These are phyloP conservation scores for Geum urbanum DNA, from an alignment of 306 rosid species.

Conservation along the genomic window DNA sequence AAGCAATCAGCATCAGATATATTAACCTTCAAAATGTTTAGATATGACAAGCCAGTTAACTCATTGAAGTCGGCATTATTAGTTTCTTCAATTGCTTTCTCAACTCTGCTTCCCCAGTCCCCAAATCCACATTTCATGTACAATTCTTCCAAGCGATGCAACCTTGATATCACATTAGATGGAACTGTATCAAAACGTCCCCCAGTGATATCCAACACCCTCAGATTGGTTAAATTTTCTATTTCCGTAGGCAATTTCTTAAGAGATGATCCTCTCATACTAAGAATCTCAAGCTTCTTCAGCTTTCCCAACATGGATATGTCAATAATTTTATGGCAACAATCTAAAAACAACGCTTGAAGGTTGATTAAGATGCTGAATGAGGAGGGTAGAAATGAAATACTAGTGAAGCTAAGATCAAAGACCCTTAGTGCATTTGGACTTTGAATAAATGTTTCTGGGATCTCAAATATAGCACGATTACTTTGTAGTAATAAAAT, in stretches of 20 bases:
- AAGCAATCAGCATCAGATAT: too few species aligned
- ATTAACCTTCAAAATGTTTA: too few species aligned
- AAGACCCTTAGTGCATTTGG: neutral
- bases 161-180: neutral
- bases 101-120: too few species aligned
- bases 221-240: too few species aligned
- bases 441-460: neutral
- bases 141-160: too few species aligned
- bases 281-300: neutral
- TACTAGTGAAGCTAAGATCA: neutral
- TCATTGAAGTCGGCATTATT: too few species aligned
- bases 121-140: too few species aligned
- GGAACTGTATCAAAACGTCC: neutral
- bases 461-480: neutral
- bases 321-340: neutral
- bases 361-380: neutral
- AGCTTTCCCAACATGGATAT: neutral
- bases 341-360: neutral
- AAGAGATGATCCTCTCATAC: neutral
- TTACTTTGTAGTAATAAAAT: conserved; percentile 11
- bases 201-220: neutral
- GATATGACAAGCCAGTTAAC: too few species aligned
- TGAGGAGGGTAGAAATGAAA: neutral
- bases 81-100: too few species aligned
- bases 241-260: neutral